phyloP scores from a whole-genome alignment of 2,329 filamentous ascomycete species.

The Trichoderma koningiopsis region DNA sequence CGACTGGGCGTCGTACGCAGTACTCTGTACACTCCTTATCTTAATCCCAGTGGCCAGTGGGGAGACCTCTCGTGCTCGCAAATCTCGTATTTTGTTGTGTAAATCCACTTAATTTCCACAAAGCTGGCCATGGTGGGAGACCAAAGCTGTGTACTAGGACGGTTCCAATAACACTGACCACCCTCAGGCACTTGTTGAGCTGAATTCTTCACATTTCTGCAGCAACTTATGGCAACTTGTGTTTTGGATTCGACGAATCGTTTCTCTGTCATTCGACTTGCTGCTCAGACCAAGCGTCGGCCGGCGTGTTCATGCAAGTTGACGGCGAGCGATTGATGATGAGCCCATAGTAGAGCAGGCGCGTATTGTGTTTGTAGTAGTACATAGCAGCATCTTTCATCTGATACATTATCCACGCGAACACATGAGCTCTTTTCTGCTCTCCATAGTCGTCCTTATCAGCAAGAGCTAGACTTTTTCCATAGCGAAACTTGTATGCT shows the following conservation, averaged over 20 bases:
- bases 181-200: slow-evolving; percentile 13
- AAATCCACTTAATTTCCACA: neutral
- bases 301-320: neutral
- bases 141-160: neutral
- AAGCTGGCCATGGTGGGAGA: neutral
- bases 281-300: neutral
- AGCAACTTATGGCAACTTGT: neutral
- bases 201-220: slow-evolving; percentile 15
- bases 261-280: neutral
- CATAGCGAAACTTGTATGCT: neutral
- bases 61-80: neutral
- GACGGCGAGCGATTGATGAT: neutral
- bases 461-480: neutral
- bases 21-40: neutral
- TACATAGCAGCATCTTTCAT: neutral
- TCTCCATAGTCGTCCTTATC: neutral
- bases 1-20: neutral
- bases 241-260: neutral
- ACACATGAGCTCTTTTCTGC: neutral
- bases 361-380: neutral
- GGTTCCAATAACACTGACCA: slow-evolving; percentile 14
- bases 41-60: neutral
- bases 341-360: neutral
- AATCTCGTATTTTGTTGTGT: neutral
- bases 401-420: neutral